phyloP scores from a whole-genome alignment of 2,329 filamentous ascomycete genomes.

The Penicillium hesseltinei region DNA sequence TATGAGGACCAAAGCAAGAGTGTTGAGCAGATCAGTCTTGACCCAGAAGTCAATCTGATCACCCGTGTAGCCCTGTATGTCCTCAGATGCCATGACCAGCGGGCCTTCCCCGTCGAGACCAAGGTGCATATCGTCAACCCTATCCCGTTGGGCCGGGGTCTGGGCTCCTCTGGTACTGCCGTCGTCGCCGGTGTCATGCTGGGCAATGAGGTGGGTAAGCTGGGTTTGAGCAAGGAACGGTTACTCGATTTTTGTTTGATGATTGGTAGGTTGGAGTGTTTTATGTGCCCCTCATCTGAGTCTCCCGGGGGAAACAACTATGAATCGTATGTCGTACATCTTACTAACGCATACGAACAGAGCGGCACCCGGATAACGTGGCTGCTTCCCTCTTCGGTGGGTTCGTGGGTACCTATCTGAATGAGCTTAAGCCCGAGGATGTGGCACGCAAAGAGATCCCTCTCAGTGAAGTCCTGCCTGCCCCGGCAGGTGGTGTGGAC shows the following conservation, averaged over 20 bases:
- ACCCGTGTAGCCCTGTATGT: conserved; percentile 94
- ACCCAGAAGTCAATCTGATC: conserved; percentile 85
- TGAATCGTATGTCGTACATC: conserved; percentile 1
- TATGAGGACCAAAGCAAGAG: conserved; percentile 82
- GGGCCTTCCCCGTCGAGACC: conserved; percentile 79
- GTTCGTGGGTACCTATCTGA: conserved; percentile 94
- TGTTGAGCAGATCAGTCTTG: conserved; percentile 71
- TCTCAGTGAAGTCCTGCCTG: conserved; percentile 85
- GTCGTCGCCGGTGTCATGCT: conserved; percentile 94
- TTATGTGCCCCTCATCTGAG: neutral
- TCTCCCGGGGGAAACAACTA: neutral
- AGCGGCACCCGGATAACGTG: conserved; percentile 91
- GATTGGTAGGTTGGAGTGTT: conserved; percentile 64
- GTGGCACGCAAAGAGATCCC: conserved; percentile 90
- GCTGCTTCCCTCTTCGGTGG: conserved; percentile 93
- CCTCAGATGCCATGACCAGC: conserved; percentile 83
- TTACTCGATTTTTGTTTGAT: conserved; percentile 96
- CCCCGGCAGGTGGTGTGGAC: conserved; percentile 85
- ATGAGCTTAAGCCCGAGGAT: conserved; percentile 85
- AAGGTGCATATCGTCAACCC: conserved; percentile 94
- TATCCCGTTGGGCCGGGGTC: conserved; percentile 84
- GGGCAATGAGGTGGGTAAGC: conserved; percentile 80
- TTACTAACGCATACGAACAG: conserved; percentile 23
- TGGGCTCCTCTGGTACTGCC: conserved; percentile 93
- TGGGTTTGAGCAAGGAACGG: conserved; percentile 73